These are phyloP conservation scores for Stemphylium vesicarium DNA, from an alignment of 2,329 filamentous ascomycete species.

Conservation along the genomic window DNA sequence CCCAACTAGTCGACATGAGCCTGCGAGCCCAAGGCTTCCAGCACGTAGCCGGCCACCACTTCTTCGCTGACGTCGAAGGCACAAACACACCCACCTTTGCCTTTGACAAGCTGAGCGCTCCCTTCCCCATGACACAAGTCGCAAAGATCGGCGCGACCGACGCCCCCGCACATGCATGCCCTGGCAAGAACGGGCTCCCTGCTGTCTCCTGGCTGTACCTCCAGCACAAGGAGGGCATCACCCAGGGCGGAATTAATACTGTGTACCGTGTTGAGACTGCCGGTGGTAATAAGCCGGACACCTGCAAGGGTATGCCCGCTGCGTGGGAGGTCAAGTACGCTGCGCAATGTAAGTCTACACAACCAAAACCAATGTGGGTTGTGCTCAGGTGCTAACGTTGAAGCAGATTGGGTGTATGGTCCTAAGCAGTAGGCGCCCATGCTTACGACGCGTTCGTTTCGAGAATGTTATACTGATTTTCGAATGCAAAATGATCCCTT, in stretches of 20 bases:
- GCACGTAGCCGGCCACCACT: constrained; percentile 67
- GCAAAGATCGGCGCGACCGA: constrained; percentile 58
- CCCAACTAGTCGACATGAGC: constrained; percentile 31
- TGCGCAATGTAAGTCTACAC: constrained; percentile 38
- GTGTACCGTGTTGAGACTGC: constrained; percentile 59
- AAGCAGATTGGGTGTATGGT: constrained; percentile 54
- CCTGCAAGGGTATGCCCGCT: constrained; percentile 45
- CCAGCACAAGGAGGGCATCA: constrained; percentile 46
- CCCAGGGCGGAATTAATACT: constrained; percentile 50
- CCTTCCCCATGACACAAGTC: constrained; percentile 50
- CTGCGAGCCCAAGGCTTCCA: constrained; percentile 40
- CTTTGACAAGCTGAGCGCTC: constrained; percentile 52
- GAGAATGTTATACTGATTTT: constrained; percentile 12
- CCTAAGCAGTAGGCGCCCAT: constrained; percentile 28
- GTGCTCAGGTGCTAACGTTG: constrained; percentile 8
- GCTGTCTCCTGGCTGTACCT: constrained; percentile 58
- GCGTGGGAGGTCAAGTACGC: constrained; percentile 53
- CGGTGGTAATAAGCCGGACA: constrained; percentile 51
- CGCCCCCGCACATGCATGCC: constrained; percentile 57
- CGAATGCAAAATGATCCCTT: not conserved
- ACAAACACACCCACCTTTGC: constrained; percentile 64
- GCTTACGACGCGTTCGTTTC: constrained; percentile 15
- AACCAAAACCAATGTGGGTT: not conserved
- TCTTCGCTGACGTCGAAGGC: constrained; percentile 58
- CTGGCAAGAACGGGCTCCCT: constrained; percentile 44